These are phyloP conservation scores for Ilyonectria mors-panacis DNA, from an alignment of 2,329 filamentous ascomycete species.

Conservation along the genomic window DNA sequence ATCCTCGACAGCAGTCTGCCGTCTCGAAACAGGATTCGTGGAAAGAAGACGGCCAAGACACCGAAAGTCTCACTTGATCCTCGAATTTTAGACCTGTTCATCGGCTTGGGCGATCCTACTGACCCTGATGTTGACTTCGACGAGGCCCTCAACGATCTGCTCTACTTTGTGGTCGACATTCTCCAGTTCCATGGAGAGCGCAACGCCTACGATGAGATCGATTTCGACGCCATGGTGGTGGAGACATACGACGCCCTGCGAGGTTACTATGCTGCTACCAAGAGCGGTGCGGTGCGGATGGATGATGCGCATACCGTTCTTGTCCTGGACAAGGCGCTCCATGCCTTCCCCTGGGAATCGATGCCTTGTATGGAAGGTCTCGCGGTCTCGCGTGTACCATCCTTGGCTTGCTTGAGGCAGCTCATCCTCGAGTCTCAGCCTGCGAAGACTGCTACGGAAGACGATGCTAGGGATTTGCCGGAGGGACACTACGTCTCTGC, in stretches of 20 bases:
- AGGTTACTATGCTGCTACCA: slow-evolving; percentile 76
- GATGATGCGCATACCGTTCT: slow-evolving; percentile 82
- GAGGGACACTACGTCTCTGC: slow-evolving; percentile 70
- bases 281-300: slow-evolving; percentile 56
- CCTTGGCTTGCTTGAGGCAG: slow-evolving; percentile 84
- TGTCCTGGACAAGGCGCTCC: slow-evolving; percentile 91
- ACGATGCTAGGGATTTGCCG: slow-evolving; percentile 34
- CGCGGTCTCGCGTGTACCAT: slow-evolving; percentile 90
- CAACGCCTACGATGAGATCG: slow-evolving; percentile 98
- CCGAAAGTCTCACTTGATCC: slow-evolving; percentile 66
- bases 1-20: slow-evolving; percentile 89
- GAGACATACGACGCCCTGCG: slow-evolving; percentile 89
- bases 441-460: slow-evolving; percentile 20
- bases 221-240: slow-evolving; percentile 92
- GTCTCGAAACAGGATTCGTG: slow-evolving; percentile 77
- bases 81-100: slow-evolving; percentile 86
- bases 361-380: slow-evolving; percentile 85
- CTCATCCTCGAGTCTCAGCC: slow-evolving; percentile 72
- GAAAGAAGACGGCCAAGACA: slow-evolving; percentile 65
- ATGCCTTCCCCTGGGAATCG: slow-evolving; percentile 96
- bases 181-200: slow-evolving; percentile 96
- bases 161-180: slow-evolving; percentile 97
- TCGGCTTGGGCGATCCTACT: slow-evolving; percentile 83
- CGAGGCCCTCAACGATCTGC: slow-evolving; percentile 89
- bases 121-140: slow-evolving; percentile 82